A percentile compares a stretch with the other conserved stretches of the same genome.
Conservation (phyloP, 495 filamentous ascomycete genomes). For the Cetradonia linearis region DNA sequence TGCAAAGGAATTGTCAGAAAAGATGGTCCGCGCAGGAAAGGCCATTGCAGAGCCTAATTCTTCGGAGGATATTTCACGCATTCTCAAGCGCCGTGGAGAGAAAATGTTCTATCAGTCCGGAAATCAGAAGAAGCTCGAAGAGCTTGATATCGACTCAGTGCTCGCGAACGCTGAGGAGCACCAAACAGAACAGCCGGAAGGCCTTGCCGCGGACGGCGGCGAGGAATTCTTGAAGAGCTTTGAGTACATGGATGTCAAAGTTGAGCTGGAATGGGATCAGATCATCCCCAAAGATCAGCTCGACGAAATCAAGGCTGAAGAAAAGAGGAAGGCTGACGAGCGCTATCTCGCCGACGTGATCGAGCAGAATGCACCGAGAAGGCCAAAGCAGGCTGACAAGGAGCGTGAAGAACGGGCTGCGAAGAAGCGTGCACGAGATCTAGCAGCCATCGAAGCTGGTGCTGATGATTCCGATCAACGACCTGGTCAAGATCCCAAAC, state of each 20-base stretch:
- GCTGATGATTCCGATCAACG: constrained; percentile 48
- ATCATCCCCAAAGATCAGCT: constrained; percentile 94
- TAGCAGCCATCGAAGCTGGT: constrained; percentile 40
- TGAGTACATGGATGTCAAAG: constrained; percentile 86
- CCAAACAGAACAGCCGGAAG: constrained; percentile 81
- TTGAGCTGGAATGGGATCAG: constrained; percentile 90
- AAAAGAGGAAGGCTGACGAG: constrained; percentile 72
- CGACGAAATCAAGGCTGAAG: constrained; percentile 76
- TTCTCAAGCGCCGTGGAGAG: constrained; percentile 84
- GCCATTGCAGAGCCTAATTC: constrained; percentile 62
- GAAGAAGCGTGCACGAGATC: constrained; percentile 78
- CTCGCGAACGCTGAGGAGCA: constrained; percentile 93
- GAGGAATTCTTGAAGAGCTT: constrained; percentile 87
- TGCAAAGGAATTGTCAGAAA: constrained; percentile 57
- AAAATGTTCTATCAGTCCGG: constrained; percentile 96
- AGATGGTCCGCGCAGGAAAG: constrained; percentile 45
- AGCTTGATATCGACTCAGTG: constrained; percentile 96
- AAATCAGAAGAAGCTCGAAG: constrained; percentile 91
- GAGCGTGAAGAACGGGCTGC: constrained; percentile 80
- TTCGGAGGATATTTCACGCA: constrained; percentile 82
- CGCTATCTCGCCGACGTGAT: constrained; percentile 72
- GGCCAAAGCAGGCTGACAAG: constrained; percentile 59
- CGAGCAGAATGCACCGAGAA: constrained; percentile 72
- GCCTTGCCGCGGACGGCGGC: constrained; percentile 81
- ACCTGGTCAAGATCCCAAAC: constrained; percentile 65